These are phyloP conservation scores for Dioscorea zingiberensis DNA, from an alignment of 106 monocot genomes.

Conservation along the genomic window DNA sequence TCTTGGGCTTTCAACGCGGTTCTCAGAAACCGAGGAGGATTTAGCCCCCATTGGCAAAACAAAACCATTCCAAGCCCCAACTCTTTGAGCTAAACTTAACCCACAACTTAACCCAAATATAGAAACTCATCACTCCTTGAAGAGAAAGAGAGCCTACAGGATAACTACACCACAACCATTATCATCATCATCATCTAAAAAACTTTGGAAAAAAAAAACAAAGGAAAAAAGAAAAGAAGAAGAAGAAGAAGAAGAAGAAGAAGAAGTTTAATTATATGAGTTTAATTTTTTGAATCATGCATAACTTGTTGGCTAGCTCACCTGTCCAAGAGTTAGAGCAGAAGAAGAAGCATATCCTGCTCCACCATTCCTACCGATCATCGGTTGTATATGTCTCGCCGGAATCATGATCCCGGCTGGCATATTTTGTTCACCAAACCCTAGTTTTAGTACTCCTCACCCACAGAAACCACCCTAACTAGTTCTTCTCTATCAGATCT, in stretches of 20 bases:
- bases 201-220: not conserved
- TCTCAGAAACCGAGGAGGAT: constrained; percentile 27
- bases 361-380: constrained; percentile 40
- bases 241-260: no score
- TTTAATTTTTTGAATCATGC: not conserved
- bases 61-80: not conserved
- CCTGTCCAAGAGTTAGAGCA: constrained; percentile 59
- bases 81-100: no score
- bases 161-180: not conserved
- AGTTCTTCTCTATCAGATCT: constrained; percentile 17
- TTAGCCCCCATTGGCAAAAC: constrained; percentile 5
- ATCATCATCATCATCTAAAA: no score
- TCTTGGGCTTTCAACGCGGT: not conserved
- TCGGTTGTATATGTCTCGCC: constrained; percentile 45
- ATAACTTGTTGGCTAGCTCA: constrained; percentile 6
- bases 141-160: no score
- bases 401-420: constrained; percentile 83
- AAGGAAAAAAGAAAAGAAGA: not conserved
- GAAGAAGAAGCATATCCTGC: constrained; percentile 39
- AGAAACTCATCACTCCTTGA: no score
- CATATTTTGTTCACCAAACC: constrained; percentile 43
- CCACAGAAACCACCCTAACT: not conserved
- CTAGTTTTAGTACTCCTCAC: constrained; percentile 13
- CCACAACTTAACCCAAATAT: no score
- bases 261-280: not conserved